These are phyloP conservation scores for Bolboschoenoplectus hybrid DNA, from an alignment of 202 grass and related monocot genomes.

Conservation along the genomic window DNA sequence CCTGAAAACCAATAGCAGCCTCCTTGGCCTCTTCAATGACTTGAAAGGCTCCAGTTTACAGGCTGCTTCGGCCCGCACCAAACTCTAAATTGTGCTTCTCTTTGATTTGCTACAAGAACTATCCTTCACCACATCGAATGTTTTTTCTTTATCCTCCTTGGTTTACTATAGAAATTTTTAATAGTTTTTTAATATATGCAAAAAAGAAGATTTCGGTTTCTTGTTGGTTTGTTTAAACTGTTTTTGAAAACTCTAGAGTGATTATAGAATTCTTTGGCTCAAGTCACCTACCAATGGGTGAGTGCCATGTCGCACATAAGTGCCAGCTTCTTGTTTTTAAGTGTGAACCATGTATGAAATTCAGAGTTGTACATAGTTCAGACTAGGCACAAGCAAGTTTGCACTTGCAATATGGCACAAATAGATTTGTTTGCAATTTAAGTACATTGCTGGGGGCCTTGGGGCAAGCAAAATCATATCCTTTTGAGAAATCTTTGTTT, in stretches of 20 bases:
- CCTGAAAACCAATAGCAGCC: slow-evolving; percentile 17
- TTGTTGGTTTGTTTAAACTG: background rate
- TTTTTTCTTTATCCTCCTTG: background rate
- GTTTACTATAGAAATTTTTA: background rate
- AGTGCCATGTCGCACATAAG: too few species aligned
- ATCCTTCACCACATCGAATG: background rate
- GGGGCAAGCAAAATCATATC: background rate
- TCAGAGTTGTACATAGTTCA: background rate
- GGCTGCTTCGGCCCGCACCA: background rate
- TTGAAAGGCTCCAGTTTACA: slow-evolving; percentile 30
- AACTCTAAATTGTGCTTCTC: slow-evolving; percentile 15
- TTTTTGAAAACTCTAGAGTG: background rate
- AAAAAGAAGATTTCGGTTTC: background rate
- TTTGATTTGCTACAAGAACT: slow-evolving; percentile 9
- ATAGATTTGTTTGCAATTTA: background rate
- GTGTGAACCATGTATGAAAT: background rate
- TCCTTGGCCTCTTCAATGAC: slow-evolving; percentile 32
- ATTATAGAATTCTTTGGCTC: background rate
- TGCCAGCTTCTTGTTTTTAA: background rate
- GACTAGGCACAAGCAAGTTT: background rate
- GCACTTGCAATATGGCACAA: background rate
- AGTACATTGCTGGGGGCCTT: background rate
- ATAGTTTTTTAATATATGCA: background rate
- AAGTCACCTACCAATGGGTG: background rate
- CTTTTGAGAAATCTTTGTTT: background rate